Percentiles rank a stretch among this genome's conserved stretches.
Conservation (phyloP, 768 basidiomycete genomes). For the Naganishia randhawae region DNA sequence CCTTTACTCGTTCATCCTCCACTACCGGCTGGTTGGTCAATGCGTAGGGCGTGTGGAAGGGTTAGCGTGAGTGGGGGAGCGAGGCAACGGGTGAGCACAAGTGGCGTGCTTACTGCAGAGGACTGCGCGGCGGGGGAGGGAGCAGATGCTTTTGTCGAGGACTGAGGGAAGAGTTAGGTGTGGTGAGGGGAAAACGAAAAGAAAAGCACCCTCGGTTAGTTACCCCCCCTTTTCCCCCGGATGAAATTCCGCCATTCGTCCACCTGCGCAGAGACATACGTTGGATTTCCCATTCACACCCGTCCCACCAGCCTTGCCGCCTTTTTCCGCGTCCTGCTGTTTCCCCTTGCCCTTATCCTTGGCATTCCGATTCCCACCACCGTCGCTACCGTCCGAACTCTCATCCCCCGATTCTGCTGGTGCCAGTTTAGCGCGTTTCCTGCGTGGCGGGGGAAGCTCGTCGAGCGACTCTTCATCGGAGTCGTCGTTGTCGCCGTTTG, state of each 20-base stretch:
- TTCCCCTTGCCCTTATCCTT: neutral
- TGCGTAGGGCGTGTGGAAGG: no score
- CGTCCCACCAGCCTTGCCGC: no score
- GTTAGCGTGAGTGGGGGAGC: no score
- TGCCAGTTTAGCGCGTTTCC: slow-evolving; percentile 27
- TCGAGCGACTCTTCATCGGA: neutral
- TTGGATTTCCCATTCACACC: neutral
- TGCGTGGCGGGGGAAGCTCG: neutral
- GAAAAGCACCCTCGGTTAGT: no score
- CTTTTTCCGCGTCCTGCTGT: neutral
- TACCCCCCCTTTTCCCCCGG: no score
- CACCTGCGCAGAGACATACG: no score
- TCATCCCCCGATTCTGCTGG: slow-evolving; percentile 17
- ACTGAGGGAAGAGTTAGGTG: no score
- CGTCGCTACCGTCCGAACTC: neutral
- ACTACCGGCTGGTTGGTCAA: slow-evolving; percentile 6
- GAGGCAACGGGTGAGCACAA: neutral
- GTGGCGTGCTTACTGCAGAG: neutral
- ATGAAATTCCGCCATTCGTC: no score
- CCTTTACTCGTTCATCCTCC: slow-evolving; percentile 31
- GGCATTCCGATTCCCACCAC: neutral
- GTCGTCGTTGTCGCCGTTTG: neutral
- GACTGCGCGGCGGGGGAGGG: neutral
- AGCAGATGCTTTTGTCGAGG: slow-evolving; percentile 33
- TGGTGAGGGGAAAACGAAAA: no score